Evolutionary conservation across 2,329 filamentous ascomycete species (phyloP).

Genomic region (Apiospora aurea): DNA sequence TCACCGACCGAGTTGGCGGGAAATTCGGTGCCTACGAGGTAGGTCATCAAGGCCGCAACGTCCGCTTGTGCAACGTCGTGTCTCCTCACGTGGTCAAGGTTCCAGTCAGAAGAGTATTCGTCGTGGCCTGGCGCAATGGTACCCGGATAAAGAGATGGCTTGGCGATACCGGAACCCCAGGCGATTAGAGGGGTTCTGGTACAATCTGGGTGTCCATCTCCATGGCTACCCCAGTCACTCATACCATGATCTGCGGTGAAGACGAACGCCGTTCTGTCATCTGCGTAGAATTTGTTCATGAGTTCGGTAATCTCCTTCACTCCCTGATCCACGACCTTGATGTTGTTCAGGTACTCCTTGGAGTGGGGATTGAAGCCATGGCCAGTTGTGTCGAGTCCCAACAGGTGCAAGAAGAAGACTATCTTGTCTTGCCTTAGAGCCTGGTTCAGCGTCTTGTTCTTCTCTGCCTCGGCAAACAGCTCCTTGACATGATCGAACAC

Average conservation of each 20-base stretch:
- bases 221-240: slow-evolving; percentile 99
- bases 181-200: slow-evolving; percentile 91
- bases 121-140: slow-evolving; percentile 80
- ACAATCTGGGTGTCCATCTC: slow-evolving; percentile 96
- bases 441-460: slow-evolving; percentile 76
- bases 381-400: slow-evolving; percentile 90
- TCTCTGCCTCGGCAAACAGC: slow-evolving; percentile 81
- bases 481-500: slow-evolving; percentile 94
- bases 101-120: slow-evolving; percentile 91
- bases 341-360: slow-evolving; percentile 92
- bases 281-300: slow-evolving; percentile 84
- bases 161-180: slow-evolving; percentile 91
- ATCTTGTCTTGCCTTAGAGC: slow-evolving; percentile 82
- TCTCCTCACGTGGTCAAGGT: slow-evolving; percentile 77
- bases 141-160: slow-evolving; percentile 66
- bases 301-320: slow-evolving; percentile 83
- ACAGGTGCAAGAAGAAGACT: slow-evolving; percentile 93
- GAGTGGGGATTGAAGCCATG: slow-evolving; percentile 91
- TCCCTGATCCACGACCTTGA: slow-evolving; percentile 91
- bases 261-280: slow-evolving; percentile 88
- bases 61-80: slow-evolving; percentile 96
- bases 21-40: slow-evolving; percentile 85
- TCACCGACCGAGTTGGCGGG: slow-evolving; percentile 97
- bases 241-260: slow-evolving; percentile 99
- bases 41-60: slow-evolving; percentile 93